A percentile compares a stretch with the other conserved stretches of the same genome.
These are phyloP conservation scores for Skeletonema tropicum DNA, from an alignment of 108 stramenopile genomes.

Conservation along the genomic window DNA sequence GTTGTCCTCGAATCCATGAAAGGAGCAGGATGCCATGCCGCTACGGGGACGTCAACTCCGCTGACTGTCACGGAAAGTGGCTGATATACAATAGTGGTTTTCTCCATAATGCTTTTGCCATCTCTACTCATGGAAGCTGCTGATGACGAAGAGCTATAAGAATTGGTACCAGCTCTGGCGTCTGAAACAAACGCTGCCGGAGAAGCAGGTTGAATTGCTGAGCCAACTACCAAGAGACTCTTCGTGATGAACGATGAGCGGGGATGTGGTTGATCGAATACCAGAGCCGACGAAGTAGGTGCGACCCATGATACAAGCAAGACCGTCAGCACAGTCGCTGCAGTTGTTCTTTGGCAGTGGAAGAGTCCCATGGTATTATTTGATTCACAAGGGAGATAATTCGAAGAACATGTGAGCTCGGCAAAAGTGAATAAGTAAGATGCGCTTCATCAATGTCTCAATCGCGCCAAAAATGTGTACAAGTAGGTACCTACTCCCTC, in stretches of 20 bases:
- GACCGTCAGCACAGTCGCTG: neutral
- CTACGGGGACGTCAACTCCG: conserved; percentile 57
- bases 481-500: too few relatives aligned
- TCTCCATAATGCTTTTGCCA: neutral
- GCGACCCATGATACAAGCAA: neutral
- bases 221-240: conserved; percentile 1
- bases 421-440: too few relatives aligned
- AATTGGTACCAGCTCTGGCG: neutral
- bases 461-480: too few relatives aligned
- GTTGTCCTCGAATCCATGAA: neutral
- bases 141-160: neutral
- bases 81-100: conserved; percentile 5
- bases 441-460: too few relatives aligned
- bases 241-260: conserved; percentile 5
- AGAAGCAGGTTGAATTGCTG: neutral
- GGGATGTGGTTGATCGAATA: neutral
- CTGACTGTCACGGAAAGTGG: conserved; percentile 2
- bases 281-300: neutral
- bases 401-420: too few relatives aligned
- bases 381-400: too few relatives aligned
- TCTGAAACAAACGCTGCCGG: neutral
- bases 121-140: neutral
- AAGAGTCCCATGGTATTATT: neutral
- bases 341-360: neutral
- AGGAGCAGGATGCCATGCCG: conserved; percentile 61